Conservation (phyloP, 129 eudicot genomes). For the Artemisia argyi region DNA sequence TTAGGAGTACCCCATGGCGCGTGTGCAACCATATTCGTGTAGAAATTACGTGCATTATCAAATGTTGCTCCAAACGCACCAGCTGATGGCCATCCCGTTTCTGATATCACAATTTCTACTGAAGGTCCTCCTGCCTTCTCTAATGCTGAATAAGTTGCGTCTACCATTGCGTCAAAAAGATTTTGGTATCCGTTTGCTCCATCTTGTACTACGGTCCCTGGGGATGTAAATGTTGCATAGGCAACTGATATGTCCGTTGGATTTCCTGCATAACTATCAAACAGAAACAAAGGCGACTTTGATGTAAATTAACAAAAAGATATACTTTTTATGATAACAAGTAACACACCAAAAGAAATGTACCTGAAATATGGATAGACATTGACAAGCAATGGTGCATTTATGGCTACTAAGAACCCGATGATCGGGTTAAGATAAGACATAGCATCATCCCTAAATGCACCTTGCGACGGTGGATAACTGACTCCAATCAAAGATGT, state of each 20-base stretch:
- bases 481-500: conserved; percentile 27
- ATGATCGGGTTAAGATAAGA: conserved; percentile 38
- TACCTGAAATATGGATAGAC: conserved; percentile 44
- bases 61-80: conserved; percentile 41
- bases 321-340: not conserved
- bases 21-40: conserved; percentile 36
- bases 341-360: not conserved
- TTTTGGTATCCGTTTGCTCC: conserved; percentile 44
- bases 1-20: conserved; percentile 36
- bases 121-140: conserved; percentile 31
- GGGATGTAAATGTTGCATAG: conserved; percentile 38
- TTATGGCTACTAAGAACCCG: conserved; percentile 30
- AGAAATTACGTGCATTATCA: conserved; percentile 33
- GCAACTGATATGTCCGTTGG: conserved; percentile 33
- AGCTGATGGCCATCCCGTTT: conserved; percentile 44
- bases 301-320: too few species aligned
- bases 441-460: conserved; percentile 28
- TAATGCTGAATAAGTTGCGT: conserved; percentile 32
- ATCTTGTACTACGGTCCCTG: conserved; percentile 38
- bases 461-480: conserved; percentile 42
- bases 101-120: conserved; percentile 36
- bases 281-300: not conserved
- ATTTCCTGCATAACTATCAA: conserved; percentile 32
- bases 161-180: conserved; percentile 41
- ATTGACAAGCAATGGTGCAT: conserved; percentile 41